These are phyloP conservation scores for Mycosphaerella sp. DNA, from an alignment of 2,329 filamentous ascomycete genomes.

Conservation along the genomic window DNA sequence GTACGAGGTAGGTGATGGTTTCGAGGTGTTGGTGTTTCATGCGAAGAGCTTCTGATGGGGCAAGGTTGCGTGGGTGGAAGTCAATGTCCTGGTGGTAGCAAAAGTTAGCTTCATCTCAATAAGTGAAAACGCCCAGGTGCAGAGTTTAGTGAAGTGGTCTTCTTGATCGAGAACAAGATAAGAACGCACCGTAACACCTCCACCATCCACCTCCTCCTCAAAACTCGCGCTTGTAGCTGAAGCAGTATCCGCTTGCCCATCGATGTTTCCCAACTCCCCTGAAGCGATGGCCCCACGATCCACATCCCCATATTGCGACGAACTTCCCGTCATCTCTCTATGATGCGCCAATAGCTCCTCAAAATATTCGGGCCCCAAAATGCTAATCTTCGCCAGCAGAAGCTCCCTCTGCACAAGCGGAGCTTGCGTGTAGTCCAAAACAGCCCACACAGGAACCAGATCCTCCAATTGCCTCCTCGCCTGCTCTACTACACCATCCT, in stretches of 20 bases:
- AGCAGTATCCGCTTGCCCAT: constrained; percentile 14
- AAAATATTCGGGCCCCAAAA: constrained; percentile 94
- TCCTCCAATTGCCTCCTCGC: constrained; percentile 93
- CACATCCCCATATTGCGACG: constrained; percentile 2
- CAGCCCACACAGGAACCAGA: constrained; percentile 95
- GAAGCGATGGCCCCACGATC: constrained; percentile 29
- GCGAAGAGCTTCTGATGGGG: constrained; percentile 78
- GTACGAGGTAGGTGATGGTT: constrained; percentile 91
- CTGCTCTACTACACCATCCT: constrained; percentile 96
- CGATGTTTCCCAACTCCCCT: constrained; percentile 15
- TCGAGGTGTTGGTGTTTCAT: constrained; percentile 98
- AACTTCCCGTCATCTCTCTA: constrained; percentile 66
- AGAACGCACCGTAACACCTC: constrained; percentile 4
- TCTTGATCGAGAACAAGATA: not conserved
- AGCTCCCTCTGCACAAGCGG: constrained; percentile 94
- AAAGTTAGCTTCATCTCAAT: not conserved
- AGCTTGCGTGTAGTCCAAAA: constrained; percentile 88
- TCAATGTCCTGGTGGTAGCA: constrained; percentile 44
- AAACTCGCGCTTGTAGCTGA: constrained; percentile 6
- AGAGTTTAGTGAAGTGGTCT: not conserved
- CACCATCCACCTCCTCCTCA: constrained; percentile 5
- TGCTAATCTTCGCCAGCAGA: constrained; percentile 92
- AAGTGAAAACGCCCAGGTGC: no score
- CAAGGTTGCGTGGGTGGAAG: constrained; percentile 85
- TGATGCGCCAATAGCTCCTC: constrained; percentile 95